Conservation (phyloP, 2,329 filamentous ascomycete species). For the Davidsoniella eucalypti region DNA sequence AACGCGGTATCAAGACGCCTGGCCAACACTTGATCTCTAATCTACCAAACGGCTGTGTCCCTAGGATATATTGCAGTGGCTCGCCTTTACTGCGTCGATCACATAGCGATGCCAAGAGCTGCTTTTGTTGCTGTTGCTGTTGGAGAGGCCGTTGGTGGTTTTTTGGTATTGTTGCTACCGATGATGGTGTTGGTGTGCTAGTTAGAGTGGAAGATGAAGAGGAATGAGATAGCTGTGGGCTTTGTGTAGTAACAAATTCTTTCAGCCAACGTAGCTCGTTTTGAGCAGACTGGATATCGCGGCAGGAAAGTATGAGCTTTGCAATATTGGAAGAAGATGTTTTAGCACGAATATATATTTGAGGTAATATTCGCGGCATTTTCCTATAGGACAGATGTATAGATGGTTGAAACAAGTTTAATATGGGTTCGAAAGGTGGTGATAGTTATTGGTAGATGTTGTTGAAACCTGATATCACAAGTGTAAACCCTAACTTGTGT, state of each 20-base stretch:
- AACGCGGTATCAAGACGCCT: constrained; percentile 74
- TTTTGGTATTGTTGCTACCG: not conserved
- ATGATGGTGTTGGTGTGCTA: too few species aligned
- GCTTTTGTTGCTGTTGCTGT: not conserved
- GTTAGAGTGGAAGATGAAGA: too few species aligned
- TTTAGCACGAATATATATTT: constrained; percentile 37
- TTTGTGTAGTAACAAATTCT: constrained; percentile 32
- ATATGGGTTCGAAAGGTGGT: too few species aligned
- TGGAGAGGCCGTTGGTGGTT: too few species aligned
- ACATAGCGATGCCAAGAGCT: not conserved
- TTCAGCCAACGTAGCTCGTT: constrained; percentile 61
- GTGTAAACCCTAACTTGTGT: not conserved
- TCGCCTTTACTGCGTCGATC: constrained; percentile 29
- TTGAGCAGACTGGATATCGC: constrained; percentile 43
- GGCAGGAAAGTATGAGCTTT: constrained; percentile 45
- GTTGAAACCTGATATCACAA: too few species aligned
- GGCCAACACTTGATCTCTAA: constrained; percentile 60
- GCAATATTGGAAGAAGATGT: constrained; percentile 38
- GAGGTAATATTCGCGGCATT: constrained; percentile 49
- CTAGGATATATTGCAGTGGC: constrained; percentile 80
- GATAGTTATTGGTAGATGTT: too few species aligned
- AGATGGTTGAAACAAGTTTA: too few species aligned
- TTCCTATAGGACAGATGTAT: too few species aligned
- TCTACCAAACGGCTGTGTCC: constrained; percentile 72
- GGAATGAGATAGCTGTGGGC: too few species aligned